Percentiles rank a stretch among this genome's conserved stretches.
Evolutionary conservation across 768 basidiomycete species (phyloP).

Genomic region (Podaxis rugospora): DNA sequence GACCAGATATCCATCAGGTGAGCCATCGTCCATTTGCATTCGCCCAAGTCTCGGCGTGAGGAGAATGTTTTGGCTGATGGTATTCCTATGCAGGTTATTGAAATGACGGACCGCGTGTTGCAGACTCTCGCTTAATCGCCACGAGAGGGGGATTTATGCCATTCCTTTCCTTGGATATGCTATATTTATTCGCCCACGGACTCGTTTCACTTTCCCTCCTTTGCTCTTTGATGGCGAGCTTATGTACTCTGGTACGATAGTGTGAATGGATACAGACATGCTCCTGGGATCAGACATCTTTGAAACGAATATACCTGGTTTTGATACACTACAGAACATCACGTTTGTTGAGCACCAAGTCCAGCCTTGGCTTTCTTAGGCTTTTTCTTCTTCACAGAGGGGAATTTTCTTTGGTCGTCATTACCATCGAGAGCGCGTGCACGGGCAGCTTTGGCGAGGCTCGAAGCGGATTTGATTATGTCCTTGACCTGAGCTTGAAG

Average conservation of each 20-base stretch:
- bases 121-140: constrained; percentile 46
- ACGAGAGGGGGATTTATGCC: background rate
- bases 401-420: background rate
- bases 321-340: background rate
- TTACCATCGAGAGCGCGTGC: constrained; percentile 19
- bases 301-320: too few species aligned
- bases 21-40: constrained; percentile 12
- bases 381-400: constrained; percentile 14
- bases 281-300: background rate
- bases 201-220: background rate
- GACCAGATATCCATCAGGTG: constrained; percentile 87
- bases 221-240: background rate
- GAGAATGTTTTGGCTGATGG: background rate
- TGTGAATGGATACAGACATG: background rate
- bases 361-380: background rate
- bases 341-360: background rate
- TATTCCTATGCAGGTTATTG: constrained; percentile 48
- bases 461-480: constrained; percentile 33
- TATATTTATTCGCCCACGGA: constrained; percentile 10
- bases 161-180: background rate
- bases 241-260: background rate
- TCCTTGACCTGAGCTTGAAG: constrained; percentile 21
- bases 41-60: background rate
- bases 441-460: constrained; percentile 33
- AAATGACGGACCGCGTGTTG: constrained; percentile 58